These are phyloP conservation scores for Aureobasidium musti DNA, from an alignment of 2,329 filamentous ascomycete genomes.

Conservation along the genomic window DNA sequence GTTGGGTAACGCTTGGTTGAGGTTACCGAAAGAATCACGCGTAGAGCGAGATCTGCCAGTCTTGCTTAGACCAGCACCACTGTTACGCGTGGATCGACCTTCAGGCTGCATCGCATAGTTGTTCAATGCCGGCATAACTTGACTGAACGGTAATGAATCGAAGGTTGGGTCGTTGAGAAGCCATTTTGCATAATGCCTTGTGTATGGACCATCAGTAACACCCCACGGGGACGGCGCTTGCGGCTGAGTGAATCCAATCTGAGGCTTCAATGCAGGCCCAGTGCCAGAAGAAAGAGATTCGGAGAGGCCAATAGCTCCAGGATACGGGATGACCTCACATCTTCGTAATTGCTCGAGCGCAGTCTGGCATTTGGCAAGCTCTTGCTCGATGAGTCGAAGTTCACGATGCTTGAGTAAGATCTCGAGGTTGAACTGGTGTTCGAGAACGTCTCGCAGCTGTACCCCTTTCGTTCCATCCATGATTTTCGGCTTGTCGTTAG, in stretches of 20 bases:
- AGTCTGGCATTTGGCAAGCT: constrained; percentile 91
- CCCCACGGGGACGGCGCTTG: constrained; percentile 85
- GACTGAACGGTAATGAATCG: constrained; percentile 55
- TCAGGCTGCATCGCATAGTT: constrained; percentile 49
- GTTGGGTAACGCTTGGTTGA: constrained; percentile 54
- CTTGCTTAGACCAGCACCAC: constrained; percentile 59
- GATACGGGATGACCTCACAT: constrained; percentile 89
- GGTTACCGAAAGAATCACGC: constrained; percentile 60
- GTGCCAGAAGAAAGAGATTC: constrained; percentile 71
- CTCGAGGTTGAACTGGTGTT: constrained; percentile 86
- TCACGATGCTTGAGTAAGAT: constrained; percentile 94
- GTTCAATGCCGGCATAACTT: constrained; percentile 32
- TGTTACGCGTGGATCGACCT: constrained; percentile 78
- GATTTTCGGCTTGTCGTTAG: background rate
- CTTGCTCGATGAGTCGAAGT: constrained; percentile 89
- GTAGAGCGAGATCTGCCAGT: constrained; percentile 58
- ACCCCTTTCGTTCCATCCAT: constrained; percentile 40
- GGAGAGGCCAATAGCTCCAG: constrained; percentile 67
- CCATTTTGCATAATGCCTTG: constrained; percentile 94
- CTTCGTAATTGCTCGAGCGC: constrained; percentile 91
- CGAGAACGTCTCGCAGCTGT: constrained; percentile 72
- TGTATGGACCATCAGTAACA: constrained; percentile 87
- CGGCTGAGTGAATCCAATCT: constrained; percentile 65
- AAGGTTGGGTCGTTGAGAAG: constrained; percentile 85
- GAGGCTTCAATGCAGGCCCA: constrained; percentile 67